These are phyloP conservation scores for Paecilomyces formosus DNA, from an alignment of 2,329 filamentous ascomycete species.

Conservation along the genomic window DNA sequence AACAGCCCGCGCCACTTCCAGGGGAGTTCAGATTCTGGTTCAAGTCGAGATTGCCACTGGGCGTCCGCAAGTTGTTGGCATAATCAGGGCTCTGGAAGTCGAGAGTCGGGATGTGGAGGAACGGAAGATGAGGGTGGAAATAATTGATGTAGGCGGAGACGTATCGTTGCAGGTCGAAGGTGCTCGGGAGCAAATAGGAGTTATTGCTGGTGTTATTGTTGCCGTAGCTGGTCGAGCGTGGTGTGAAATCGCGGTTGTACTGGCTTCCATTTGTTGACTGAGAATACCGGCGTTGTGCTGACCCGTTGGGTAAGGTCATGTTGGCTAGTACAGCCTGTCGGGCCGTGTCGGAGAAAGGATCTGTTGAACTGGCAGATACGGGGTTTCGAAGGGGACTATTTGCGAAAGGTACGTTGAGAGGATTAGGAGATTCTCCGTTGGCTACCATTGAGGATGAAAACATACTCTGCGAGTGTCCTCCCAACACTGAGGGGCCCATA, in stretches of 20 bases:
- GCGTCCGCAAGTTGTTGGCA: conserved; percentile 52
- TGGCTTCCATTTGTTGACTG: conserved; percentile 49
- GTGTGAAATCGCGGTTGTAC: conserved; percentile 27
- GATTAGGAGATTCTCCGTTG: conserved; percentile 39
- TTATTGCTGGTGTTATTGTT: conserved; percentile 14
- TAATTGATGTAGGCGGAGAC: conserved; percentile 84
- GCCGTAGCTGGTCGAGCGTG: conserved; percentile 24
- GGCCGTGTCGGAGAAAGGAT: conserved; percentile 60
- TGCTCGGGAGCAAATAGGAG: conserved; percentile 62
- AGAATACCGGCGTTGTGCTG: conserved; percentile 53
- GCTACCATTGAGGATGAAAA: conserved; percentile 39
- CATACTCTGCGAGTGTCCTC: conserved; percentile 51
- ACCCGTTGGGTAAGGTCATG: conserved; percentile 52
- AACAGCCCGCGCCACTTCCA: conserved; percentile 69
- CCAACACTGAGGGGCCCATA: conserved; percentile 64
- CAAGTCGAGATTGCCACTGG: conserved; percentile 45
- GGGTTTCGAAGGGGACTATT: conserved; percentile 59
- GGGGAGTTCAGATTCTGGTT: conserved; percentile 46
- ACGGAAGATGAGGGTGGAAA: conserved; percentile 92
- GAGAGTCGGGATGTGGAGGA: conserved; percentile 83
- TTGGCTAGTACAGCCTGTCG: conserved; percentile 56
- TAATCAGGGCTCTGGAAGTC: conserved; percentile 76
- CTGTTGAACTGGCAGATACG: conserved; percentile 53
- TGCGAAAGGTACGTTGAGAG: conserved; percentile 39
- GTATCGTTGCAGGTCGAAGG: conserved; percentile 80